Conservation (phyloP, 371 early-diverging fungal genomes). For the Circinella minor region DNA sequence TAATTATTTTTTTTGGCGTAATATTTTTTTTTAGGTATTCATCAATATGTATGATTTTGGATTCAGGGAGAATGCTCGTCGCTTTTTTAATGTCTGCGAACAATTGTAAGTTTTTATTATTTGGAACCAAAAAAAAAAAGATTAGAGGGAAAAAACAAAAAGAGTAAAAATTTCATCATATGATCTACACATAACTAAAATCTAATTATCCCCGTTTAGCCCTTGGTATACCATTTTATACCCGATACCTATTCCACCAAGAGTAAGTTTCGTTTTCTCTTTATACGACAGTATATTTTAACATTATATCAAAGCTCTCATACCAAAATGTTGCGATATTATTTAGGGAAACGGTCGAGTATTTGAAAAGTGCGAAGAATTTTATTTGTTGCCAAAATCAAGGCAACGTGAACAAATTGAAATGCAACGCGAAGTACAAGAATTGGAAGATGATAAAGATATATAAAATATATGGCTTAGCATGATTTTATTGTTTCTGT, state of each 20-base stretch:
- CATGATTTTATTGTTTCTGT: background rate
- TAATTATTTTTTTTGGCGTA: too few relatives aligned
- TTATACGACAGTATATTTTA: background rate
- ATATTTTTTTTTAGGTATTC: conserved; percentile 32
- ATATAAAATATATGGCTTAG: conserved; percentile 21
- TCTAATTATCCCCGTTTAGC: conserved; percentile 23
- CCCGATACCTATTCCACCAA: conserved; percentile 62
- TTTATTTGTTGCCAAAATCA: conserved; percentile 42
- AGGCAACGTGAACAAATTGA: conserved; percentile 41
- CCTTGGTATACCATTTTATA: conserved; percentile 62
- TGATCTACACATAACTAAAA: background rate
- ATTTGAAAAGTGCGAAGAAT: conserved; percentile 53
- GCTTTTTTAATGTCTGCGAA: conserved; percentile 60
- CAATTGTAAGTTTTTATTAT: conserved; percentile 29
- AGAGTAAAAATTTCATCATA: background rate
- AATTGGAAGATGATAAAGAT: conserved; percentile 51
- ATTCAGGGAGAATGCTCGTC: conserved; percentile 45
- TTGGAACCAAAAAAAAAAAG: too few relatives aligned
- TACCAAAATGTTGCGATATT: too few relatives aligned
- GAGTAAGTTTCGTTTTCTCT: conserved; percentile 20
- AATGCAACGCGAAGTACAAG: conserved; percentile 43
- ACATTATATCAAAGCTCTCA: background rate
- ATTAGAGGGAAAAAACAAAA: background rate
- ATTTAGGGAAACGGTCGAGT: conserved; percentile 43
- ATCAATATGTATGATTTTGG: conserved; percentile 69